phyloP scores from a whole-genome alignment of 2,329 filamentous ascomycete species.

The Aspergillus udagawae region DNA sequence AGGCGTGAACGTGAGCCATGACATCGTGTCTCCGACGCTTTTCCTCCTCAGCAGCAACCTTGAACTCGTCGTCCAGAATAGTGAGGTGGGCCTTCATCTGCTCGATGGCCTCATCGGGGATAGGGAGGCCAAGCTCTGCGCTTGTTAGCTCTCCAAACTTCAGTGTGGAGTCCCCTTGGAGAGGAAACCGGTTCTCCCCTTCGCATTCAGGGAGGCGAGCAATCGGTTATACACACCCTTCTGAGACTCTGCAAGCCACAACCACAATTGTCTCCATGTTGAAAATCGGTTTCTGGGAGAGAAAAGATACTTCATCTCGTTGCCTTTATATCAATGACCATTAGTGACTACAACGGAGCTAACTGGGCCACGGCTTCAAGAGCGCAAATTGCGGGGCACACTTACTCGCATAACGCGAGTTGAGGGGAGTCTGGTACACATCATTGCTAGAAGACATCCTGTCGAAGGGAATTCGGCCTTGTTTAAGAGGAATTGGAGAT shows the following conservation, averaged over 20 bases:
- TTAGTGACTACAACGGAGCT: constrained; percentile 10
- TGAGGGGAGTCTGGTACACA: constrained; percentile 64
- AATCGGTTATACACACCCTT: constrained; percentile 39
- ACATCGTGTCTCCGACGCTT: constrained; percentile 65
- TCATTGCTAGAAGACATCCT: constrained; percentile 45
- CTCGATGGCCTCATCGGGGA: constrained; percentile 69
- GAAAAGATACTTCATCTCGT: constrained; percentile 77
- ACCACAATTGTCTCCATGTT: constrained; percentile 82
- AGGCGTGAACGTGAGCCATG: constrained; percentile 68
- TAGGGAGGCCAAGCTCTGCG: constrained; percentile 67
- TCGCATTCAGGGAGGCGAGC: not conserved
- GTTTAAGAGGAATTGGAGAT: constrained; percentile 18
- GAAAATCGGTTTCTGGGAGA: constrained; percentile 68
- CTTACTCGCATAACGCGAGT: constrained; percentile 66
- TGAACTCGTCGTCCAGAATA: constrained; percentile 76
- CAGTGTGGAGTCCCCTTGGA: not conserved
- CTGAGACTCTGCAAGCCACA: constrained; percentile 77
- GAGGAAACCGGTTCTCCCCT: constrained; percentile 3
- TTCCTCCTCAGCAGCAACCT: constrained; percentile 71
- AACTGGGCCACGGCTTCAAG: not conserved
- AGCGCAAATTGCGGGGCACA: constrained; percentile 10
- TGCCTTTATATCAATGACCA: constrained; percentile 28
- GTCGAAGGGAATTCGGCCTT: constrained; percentile 17
- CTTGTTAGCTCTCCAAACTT: constrained; percentile 14
- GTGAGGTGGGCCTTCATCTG: constrained; percentile 70